phyloP scores from a whole-genome alignment of 345 rosid species.

The Brassica rapa region DNA sequence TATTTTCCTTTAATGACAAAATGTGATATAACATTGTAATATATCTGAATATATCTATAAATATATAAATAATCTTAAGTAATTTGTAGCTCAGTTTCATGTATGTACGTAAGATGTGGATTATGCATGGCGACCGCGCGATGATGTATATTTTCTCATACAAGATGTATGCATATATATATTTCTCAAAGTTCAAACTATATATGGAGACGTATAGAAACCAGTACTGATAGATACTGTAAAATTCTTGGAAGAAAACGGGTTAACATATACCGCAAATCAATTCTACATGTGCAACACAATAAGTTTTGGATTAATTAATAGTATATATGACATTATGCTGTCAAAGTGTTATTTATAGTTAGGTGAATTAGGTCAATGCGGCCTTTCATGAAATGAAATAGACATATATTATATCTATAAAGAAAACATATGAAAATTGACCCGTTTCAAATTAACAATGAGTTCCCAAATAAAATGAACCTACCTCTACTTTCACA shows the following conservation, averaged over 20 bases:
- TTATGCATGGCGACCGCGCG: slow-evolving; percentile 17
- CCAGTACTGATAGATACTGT: not conserved
- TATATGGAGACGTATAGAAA: not conserved
- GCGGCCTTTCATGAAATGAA: slow-evolving; percentile 27
- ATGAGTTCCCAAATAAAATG: slow-evolving; percentile 15
- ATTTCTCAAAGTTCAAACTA: not conserved
- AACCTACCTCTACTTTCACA: slow-evolving; percentile 28
- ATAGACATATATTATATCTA: not conserved
- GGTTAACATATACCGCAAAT: not conserved
- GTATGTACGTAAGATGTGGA: slow-evolving; percentile 30
- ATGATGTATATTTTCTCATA: slow-evolving; percentile 16
- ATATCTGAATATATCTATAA: not conserved
- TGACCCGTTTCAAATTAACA: slow-evolving; percentile 23
- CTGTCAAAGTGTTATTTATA: not conserved
- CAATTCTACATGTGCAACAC: slow-evolving; percentile 20
- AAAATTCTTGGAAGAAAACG: not conserved
- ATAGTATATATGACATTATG: not conserved
- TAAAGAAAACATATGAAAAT: not conserved
- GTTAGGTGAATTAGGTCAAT: slow-evolving; percentile 39
- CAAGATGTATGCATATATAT: not conserved
- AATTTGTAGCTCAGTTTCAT: slow-evolving; percentile 16
- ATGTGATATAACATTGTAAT: slow-evolving; percentile 13
- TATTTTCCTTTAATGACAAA: slow-evolving; percentile 39
- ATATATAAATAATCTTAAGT: not conserved
- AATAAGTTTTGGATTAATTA: not conserved